Base-by-base conservation (phyloP, 2,329 filamentous ascomycete genomes). In the Colletotrichum cereale region DNA sequence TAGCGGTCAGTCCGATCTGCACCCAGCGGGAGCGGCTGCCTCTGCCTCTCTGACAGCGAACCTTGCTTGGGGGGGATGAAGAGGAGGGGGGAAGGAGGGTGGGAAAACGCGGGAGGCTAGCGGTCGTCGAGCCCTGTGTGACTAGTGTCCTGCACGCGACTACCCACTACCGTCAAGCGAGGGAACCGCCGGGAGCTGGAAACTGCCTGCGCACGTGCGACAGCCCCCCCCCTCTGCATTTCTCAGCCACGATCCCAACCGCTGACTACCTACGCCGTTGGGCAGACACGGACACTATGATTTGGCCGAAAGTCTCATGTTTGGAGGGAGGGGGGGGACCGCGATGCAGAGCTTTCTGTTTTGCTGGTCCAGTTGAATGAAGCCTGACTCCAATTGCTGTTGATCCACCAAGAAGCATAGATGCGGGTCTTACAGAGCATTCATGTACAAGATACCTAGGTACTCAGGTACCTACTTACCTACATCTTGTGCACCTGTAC, bases 1-100 rank as follows among this genome's bases (percentile, higher is more conserved):
- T 58, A 40, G 36, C 64, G 64, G 67, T 31, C 57, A 67, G 64
- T 67, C 67, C 67, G 50, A 71, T 62, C 31, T 68, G 40, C 44
- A 29, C 50, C 24, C 24, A 48, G 38, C 63, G 57, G 65, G 47
- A 67, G 38, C 61, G 58, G 58, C 47, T 47, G 38, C 48, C 58
- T 52, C 47, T 47, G 38, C 48, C 58, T 52, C 61, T 42, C 36
- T 67, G 58, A 63, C 58, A 67, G 66, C 52, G 26, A 66, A 52
- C 42, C 38, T 58, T 56, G 53, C n/a, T n/a, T n/a, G n/a, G n/a
- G n/a, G n/a, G n/a, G 26, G 62, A 34, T 53, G 44, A 31, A 52
- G 58, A 40, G 42, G 31, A 34, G 16, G 44, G 44, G 47, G 40
- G 58, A 40, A 21, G 31, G 55, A n/a, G 44, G 44, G 47, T 38